phyloP scores from a whole-genome alignment of 139 green algal species.

The Ettlia oleoabundans region DNA sequence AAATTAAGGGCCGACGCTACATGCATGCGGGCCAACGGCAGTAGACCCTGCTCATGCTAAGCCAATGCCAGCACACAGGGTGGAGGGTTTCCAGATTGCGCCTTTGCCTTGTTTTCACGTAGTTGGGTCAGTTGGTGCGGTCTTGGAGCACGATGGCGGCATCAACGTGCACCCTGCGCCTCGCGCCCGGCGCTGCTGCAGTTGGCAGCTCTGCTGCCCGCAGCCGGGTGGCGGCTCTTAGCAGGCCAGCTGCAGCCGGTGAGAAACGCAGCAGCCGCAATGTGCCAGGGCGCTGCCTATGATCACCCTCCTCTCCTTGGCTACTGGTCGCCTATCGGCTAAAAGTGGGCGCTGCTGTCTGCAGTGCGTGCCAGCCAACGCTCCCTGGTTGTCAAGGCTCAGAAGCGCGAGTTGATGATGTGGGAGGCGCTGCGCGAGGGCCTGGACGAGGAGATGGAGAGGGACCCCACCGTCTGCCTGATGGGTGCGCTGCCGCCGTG shows the following conservation, averaged over 20 bases:
- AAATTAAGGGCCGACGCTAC: not conserved
- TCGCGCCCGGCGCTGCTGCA: conserved; percentile 7
- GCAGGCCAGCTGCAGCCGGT: conserved; percentile 11
- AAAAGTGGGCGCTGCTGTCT: not conserved
- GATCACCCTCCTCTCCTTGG: too few relatives aligned
- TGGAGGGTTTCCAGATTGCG: not conserved
- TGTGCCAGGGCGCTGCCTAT: too few relatives aligned
- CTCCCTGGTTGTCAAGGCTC: not conserved
- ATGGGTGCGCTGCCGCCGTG: conserved; percentile 68
- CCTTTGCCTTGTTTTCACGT: not conserved
- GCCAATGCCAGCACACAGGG: not conserved
- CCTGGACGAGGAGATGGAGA: conserved; percentile 95
- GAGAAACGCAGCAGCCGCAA: not conserved
- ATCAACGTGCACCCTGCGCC: not conserved
- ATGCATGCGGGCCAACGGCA: not conserved
- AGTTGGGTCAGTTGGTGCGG: not conserved
- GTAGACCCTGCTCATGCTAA: not conserved
- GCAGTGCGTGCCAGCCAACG: conserved; percentile 34
- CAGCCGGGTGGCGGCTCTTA: not conserved
- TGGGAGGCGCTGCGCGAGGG: conserved; percentile 93
- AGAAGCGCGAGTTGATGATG: conserved; percentile 86
- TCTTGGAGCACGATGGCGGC: conserved; percentile 25
- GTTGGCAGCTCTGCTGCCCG: conserved; percentile 5
- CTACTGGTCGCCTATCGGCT: too few relatives aligned
- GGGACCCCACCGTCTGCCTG: conserved; percentile 88